Evolutionary conservation across 805 yeast species (phyloP).

Genomic region (Gaillardinia entomophila): DNA sequence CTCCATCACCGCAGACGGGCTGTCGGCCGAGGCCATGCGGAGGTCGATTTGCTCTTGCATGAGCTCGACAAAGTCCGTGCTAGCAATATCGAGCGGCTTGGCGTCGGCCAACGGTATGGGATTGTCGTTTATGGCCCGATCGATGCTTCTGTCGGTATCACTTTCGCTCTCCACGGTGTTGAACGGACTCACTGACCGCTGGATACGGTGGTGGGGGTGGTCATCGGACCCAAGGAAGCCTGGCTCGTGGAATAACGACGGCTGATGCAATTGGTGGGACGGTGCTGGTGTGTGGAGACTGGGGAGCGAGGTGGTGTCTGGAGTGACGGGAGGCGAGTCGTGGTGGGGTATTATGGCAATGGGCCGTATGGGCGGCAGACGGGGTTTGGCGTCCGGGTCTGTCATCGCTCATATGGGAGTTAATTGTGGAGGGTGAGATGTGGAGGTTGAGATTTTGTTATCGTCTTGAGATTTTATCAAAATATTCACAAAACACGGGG

Average conservation of each 20-base stretch:
- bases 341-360: too few relatives aligned
- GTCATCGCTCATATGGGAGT: too few relatives aligned
- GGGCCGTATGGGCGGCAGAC: too few relatives aligned
- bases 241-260: neutral
- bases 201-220: neutral
- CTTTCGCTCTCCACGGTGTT: neutral
- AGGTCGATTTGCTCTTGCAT: slow-evolving; percentile 47
- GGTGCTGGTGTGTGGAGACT: too few relatives aligned
- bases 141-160: neutral
- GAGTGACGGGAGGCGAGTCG: too few relatives aligned
- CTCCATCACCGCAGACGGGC: slow-evolving; percentile 78
- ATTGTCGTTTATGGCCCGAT: neutral
- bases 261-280: too few relatives aligned
- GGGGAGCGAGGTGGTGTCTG: too few relatives aligned
- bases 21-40: slow-evolving; percentile 57
- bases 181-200: neutral
- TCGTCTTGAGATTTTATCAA: too few relatives aligned
- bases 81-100: neutral
- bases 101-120: neutral
- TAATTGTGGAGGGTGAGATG: too few relatives aligned
- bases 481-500: too few relatives aligned
- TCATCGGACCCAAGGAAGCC: neutral
- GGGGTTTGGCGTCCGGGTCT: too few relatives aligned
- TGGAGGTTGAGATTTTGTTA: too few relatives aligned
- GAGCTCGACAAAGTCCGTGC: slow-evolving; percentile 10